Conservation (phyloP, 2,329 filamentous ascomycete genomes). For the Paecilomyces sp. region DNA sequence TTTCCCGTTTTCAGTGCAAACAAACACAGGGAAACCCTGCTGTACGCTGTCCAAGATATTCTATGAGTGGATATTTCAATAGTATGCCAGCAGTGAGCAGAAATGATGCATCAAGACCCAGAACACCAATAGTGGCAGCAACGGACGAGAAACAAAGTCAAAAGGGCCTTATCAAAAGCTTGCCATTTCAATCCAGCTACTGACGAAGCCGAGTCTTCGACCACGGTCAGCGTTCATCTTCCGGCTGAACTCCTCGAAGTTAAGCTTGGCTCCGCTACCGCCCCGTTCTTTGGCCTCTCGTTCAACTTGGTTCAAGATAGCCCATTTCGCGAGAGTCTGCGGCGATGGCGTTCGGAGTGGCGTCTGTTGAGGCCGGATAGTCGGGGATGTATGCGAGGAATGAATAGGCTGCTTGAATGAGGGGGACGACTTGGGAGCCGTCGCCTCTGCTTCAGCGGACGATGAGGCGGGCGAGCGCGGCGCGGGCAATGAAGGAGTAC, state of each 20-base stretch:
- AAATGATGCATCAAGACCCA: neutral
- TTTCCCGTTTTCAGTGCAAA: neutral
- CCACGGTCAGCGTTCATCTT: slow-evolving; percentile 64
- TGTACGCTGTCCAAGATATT: neutral
- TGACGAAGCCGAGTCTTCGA: slow-evolving; percentile 69
- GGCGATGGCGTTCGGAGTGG: slow-evolving; percentile 17
- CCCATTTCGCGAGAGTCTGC: slow-evolving; percentile 38
- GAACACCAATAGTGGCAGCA: neutral
- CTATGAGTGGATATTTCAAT: neutral
- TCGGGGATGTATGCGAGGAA: slow-evolving; percentile 10
- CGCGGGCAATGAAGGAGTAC: slow-evolving; percentile 22
- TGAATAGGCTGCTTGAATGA: slow-evolving; percentile 27
- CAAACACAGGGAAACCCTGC: neutral
- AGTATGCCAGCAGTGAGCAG: neutral
- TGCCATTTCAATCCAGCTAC: slow-evolving; percentile 80
- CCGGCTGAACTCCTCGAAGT: slow-evolving; percentile 69
- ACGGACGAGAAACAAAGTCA: too few relatives aligned
- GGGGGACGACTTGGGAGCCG: slow-evolving; percentile 25
- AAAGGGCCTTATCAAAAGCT: slow-evolving; percentile 38
- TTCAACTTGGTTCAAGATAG: slow-evolving; percentile 56
- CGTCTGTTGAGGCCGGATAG: slow-evolving; percentile 11
- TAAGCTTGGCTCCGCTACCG: slow-evolving; percentile 68
- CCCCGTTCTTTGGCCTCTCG: slow-evolving; percentile 64
- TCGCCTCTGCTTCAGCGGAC: slow-evolving; percentile 25
- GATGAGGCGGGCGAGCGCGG: slow-evolving; percentile 22